Evolutionary conservation across 176 grass and related monocot species (phyloP).

Genomic region (Phoenix dactylifera): DNA sequence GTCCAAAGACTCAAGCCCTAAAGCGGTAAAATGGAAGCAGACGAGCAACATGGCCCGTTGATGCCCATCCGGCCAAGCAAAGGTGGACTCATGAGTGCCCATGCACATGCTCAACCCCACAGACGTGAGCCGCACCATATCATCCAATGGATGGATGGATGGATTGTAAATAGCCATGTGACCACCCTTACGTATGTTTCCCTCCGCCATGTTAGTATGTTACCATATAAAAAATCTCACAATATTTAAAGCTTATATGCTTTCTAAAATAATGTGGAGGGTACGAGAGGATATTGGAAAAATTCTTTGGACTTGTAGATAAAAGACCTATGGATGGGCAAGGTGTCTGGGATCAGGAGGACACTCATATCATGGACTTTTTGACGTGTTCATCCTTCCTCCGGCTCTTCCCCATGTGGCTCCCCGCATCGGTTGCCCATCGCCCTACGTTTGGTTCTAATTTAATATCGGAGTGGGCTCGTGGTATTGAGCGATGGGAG

Average conservation of each 20-base stretch:
- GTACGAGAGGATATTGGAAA: too few species aligned
- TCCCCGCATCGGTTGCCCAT: conserved; percentile 26
- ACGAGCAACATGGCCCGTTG: too few species aligned
- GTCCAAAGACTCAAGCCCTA: too few species aligned
- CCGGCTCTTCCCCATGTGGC: conserved; percentile 23
- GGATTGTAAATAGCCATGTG: conserved; percentile 6
- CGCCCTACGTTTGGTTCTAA: conserved; percentile 4
- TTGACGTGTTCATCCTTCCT: conserved; percentile 1
- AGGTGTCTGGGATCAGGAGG: conserved; percentile 58
- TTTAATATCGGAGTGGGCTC: background rate
- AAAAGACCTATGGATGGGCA: conserved; percentile 43
- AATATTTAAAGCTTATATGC: conserved; percentile 2
- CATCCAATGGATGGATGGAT: background rate
- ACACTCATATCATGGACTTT: conserved; percentile 25
- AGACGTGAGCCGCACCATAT: conserved; percentile 37
- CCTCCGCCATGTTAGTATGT: background rate
- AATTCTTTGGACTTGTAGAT: background rate
- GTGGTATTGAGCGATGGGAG: too few species aligned
- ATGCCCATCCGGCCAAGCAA: too few species aligned
- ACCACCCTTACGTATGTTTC: conserved; percentile 15
- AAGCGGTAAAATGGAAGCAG: too few species aligned
- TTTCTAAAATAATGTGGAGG: background rate
- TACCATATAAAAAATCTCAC: conserved; percentile 1
- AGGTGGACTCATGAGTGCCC: too few species aligned
- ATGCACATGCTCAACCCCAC: conserved; percentile 47